Conservation (phyloP, 495 filamentous ascomycete species). For the Penicillium arizonense region DNA sequence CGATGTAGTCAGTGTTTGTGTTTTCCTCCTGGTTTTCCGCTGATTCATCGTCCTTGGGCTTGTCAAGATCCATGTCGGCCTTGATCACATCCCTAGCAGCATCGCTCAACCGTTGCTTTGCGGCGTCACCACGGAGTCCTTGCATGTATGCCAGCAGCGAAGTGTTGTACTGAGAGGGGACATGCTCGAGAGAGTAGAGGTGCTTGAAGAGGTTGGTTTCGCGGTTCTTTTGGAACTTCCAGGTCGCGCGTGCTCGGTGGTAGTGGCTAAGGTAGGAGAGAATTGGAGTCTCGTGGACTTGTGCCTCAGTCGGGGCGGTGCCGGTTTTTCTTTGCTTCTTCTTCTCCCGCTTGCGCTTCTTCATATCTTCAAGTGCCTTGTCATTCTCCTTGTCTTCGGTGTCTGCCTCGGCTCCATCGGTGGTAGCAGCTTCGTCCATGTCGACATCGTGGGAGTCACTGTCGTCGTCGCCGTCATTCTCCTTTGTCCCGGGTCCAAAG, state of each 20-base stretch:
- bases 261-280: conserved; percentile 72
- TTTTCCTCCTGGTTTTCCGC: conserved; percentile 41
- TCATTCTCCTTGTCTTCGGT: conserved; percentile 16
- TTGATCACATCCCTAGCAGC: conserved; percentile 55
- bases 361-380: conserved; percentile 24
- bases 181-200: conserved; percentile 62
- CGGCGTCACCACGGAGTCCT: conserved; percentile 66
- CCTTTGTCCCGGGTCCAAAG: conserved; percentile 71
- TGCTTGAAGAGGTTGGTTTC: conserved; percentile 82
- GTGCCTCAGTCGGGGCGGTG: conserved; percentile 11
- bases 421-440: conserved; percentile 10
- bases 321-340: conserved; percentile 33
- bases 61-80: conserved; percentile 35
- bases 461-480: conserved; percentile 51
- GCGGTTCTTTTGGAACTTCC: conserved; percentile 94
- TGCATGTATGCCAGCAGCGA: conserved; percentile 68
- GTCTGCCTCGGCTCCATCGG: conserved; percentile 26
- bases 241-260: conserved; percentile 59
- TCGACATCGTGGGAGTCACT: conserved; percentile 14
- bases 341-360: conserved; percentile 31
- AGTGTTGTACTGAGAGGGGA: conserved; percentile 63
- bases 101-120: conserved; percentile 57
- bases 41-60: conserved; percentile 28
- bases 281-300: conserved; percentile 53
- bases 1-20: conserved; percentile 49